A percentile compares a stretch with the other conserved stretches of the same genome.
Conservation (phyloP, 306 rosid species). For the Rosa lucieae region DNA sequence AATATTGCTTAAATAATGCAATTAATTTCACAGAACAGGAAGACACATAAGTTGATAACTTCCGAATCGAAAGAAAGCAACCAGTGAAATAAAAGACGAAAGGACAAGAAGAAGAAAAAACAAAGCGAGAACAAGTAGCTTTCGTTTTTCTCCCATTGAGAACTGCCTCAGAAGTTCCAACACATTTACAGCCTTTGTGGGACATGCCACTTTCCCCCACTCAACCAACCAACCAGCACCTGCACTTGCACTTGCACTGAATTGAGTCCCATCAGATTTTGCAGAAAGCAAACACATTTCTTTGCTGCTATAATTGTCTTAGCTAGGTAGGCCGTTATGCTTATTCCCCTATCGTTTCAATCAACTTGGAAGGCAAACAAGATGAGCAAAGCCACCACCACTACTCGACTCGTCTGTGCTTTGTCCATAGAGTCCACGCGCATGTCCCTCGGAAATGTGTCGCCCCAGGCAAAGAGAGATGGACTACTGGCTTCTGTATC, state of each 20-base stretch:
- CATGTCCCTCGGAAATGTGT: conserved; percentile 6
- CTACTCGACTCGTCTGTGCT: neutral
- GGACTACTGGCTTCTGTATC: neutral
- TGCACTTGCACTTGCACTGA: neutral
- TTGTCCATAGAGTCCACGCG: neutral
- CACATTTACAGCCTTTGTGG: neutral
- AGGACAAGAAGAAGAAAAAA: neutral
- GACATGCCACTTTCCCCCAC: conserved; percentile 2
- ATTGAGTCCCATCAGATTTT: conserved; percentile 4
- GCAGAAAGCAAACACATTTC: neutral
- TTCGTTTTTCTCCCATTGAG: conserved; percentile 3
- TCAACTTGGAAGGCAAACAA: conserved; percentile 3
- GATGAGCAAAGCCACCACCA: neutral
- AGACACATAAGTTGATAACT: no score
- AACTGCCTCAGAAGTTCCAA: conserved; percentile 13
- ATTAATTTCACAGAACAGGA: no score
- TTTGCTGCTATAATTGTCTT: neutral
- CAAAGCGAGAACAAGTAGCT: neutral
- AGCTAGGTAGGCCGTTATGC: neutral
- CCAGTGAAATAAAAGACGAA: neutral
- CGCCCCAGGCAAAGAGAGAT: neutral
- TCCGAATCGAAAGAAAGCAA: no score
- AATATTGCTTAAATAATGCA: no score
- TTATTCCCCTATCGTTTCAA: neutral
- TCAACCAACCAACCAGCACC: neutral